These are phyloP conservation scores for Geum urbanum DNA, from an alignment of 306 rosid species.

Conservation along the genomic window DNA sequence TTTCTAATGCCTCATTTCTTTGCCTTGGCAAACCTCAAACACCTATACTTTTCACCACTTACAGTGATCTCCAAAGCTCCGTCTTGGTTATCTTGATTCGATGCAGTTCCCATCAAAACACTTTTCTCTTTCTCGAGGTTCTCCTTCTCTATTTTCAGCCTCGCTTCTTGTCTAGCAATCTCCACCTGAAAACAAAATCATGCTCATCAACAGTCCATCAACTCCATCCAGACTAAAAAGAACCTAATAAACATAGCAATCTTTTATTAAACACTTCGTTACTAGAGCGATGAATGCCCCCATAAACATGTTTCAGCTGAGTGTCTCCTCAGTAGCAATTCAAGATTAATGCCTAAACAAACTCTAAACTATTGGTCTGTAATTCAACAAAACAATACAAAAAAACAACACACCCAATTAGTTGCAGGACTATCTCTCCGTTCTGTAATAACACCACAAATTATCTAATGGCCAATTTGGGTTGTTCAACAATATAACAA, in stretches of 20 bases:
- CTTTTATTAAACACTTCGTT: background rate
- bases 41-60: constrained; percentile 94
- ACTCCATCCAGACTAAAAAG: background rate
- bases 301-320: background rate
- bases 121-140: constrained; percentile 97
- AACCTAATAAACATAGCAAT: background rate
- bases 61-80: constrained; percentile 98
- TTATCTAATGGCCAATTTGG: background rate
- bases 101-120: constrained; percentile 94
- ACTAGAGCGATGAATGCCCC: background rate
- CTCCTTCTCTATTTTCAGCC: constrained; percentile 91
- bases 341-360: background rate
- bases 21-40: constrained; percentile 93
- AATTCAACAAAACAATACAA: background rate
- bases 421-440: too few species aligned
- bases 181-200: constrained; percentile 55
- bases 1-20: constrained; percentile 55
- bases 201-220: background rate
- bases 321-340: background rate
- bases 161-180: constrained; percentile 87
- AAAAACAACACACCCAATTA: too few species aligned
- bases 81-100: constrained; percentile 90
- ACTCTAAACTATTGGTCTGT: background rate
- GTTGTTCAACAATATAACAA: background rate
- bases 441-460: too few species aligned